Conservation (phyloP, 345 rosid genomes). For the Citrus australasica region DNA sequence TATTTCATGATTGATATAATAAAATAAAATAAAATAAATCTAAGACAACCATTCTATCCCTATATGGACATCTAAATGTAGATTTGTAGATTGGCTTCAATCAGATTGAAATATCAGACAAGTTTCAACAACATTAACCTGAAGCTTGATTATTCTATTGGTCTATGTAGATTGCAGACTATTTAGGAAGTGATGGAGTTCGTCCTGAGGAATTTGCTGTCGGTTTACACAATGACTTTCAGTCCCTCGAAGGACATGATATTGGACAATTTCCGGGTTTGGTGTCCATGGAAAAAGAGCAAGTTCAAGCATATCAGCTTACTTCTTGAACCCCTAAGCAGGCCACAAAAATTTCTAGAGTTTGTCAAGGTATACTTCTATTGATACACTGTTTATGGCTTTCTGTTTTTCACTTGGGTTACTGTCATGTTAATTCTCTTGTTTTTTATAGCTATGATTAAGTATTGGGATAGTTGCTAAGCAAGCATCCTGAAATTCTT, state of each 20-base stretch:
- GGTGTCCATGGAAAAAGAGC: slow-evolving; percentile 23
- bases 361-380: not conserved
- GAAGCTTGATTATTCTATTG: not conserved
- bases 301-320: slow-evolving; percentile 34
- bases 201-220: slow-evolving; percentile 58
- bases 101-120: not conserved
- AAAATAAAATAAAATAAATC: not conserved
- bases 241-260: slow-evolving; percentile 53
- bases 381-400: not conserved
- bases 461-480: not conserved
- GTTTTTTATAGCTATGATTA: not conserved
- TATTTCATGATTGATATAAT: not conserved
- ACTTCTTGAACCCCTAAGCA: not conserved
- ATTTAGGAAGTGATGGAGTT: slow-evolving; percentile 46
- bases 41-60: not conserved
- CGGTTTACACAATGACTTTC: slow-evolving; percentile 58
- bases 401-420: not conserved
- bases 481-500: not conserved
- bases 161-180: slow-evolving; percentile 61
- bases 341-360: not conserved
- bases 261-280: slow-evolving; percentile 77
- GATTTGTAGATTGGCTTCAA: not conserved
- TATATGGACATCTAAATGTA: not conserved
- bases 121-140: not conserved
- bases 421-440: not conserved